phyloP scores from a whole-genome alignment of 495 filamentous ascomycete genomes.

The Podospora bellae-mahoneyi region DNA sequence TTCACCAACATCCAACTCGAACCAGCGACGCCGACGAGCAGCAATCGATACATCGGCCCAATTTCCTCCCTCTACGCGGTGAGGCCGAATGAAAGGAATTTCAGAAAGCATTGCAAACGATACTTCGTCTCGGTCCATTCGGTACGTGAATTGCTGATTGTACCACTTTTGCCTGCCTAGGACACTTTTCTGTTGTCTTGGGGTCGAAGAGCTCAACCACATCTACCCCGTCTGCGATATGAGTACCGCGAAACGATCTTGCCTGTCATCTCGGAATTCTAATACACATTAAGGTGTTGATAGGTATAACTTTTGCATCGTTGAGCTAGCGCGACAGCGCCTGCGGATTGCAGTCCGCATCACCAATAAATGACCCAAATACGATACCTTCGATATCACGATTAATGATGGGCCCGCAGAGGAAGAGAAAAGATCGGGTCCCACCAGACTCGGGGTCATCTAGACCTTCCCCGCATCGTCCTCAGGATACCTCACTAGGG shows the following conservation, averaged over 20 bases:
- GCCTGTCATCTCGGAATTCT: background rate
- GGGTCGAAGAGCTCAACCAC: background rate
- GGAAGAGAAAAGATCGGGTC: slow-evolving; percentile 51
- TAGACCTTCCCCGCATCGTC: slow-evolving; percentile 53
- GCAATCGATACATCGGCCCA: slow-evolving; percentile 10
- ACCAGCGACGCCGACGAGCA: slow-evolving; percentile 17
- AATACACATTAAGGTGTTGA: background rate
- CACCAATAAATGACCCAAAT: slow-evolving; percentile 28
- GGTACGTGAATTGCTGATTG: background rate
- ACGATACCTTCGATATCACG: slow-evolving; percentile 10
- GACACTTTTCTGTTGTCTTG: background rate
- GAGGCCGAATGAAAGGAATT: slow-evolving; percentile 8
- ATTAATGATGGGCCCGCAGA: slow-evolving; percentile 49
- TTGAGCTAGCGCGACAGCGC: slow-evolving; percentile 6
- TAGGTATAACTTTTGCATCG: background rate
- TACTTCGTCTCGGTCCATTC: background rate
- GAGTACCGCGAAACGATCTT: background rate
- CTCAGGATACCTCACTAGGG: slow-evolving; percentile 44
- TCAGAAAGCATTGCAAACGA: slow-evolving; percentile 4
- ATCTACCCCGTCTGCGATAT: background rate
- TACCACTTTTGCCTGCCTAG: background rate
- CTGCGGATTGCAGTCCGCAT: slow-evolving; percentile 22
- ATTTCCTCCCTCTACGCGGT: slow-evolving; percentile 5
- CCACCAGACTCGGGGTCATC: slow-evolving; percentile 42
- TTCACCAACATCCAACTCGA: background rate